A percentile compares a stretch with the other conserved stretches of the same genome.
Conservation (phyloP, 78 protist species). For the Chrysochromulina tobinii region DNA sequence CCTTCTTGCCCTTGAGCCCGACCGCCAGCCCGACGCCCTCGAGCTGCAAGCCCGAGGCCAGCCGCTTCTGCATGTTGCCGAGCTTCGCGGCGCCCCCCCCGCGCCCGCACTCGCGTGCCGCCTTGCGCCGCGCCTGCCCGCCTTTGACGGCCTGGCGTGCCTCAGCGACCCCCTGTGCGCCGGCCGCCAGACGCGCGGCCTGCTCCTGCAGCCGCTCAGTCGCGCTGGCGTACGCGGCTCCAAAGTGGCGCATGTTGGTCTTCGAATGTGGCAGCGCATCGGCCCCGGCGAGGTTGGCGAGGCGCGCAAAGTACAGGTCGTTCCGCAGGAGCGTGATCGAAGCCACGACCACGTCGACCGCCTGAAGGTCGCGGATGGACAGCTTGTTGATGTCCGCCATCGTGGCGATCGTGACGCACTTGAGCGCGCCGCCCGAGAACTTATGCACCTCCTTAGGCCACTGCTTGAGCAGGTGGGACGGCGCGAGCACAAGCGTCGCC, state of each 20-base stretch:
- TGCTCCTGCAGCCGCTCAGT: background rate
- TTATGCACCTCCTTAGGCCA: constrained; percentile 32
- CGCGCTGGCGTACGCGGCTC: background rate
- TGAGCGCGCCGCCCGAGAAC: constrained; percentile 4
- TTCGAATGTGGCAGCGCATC: background rate
- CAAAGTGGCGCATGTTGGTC: background rate
- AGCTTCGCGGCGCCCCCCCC: background rate
- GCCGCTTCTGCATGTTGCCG: background rate
- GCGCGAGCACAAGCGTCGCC: constrained; percentile 49
- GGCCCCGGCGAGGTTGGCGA: background rate
- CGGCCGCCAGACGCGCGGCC: background rate
- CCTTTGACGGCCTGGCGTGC: background rate
- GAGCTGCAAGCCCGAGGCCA: background rate
- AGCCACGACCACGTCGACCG: background rate
- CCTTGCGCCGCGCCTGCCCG: background rate
- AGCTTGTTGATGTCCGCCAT: background rate
- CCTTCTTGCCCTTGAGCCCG: background rate
- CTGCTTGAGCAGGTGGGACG: constrained; percentile 39
- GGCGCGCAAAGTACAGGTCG: background rate
- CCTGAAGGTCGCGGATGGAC: background rate
- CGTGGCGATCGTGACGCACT: background rate
- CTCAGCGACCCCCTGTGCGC: background rate
- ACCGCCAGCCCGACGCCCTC: background rate
- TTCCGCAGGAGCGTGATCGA: constrained; percentile 26
- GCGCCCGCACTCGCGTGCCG: background rate